Base-by-base conservation (phyloP, 2,329 filamentous ascomycete species). In the Colletotrichum cuscutae region DNA sequence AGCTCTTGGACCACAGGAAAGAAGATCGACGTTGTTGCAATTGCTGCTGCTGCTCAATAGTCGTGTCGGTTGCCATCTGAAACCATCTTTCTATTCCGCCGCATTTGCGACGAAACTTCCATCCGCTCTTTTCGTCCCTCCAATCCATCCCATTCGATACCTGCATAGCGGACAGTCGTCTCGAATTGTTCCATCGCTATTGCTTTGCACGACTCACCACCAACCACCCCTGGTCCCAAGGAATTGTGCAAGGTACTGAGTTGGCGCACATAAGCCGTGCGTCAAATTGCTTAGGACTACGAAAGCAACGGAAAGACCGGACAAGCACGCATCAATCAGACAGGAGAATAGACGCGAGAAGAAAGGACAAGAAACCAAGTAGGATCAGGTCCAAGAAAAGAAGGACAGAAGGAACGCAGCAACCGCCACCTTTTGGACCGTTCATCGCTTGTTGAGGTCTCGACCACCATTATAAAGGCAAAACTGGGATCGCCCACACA, bases 231-330 rank as follows among this genome's bases (percentile, higher is more conserved):
- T 65, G 54, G 70, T 65, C 56, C 66, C 60, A 60, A 60, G 42
- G 22, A 49, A 53, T 72, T 49, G 66, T 65, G 59, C 70, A 70
- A 37, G 60, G 46, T 70, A 22, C 68, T 49, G 35, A 56, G 26
- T 58, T n/a, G 65, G 13, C 59, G 67, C 70, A 46, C 70, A 65
- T 52, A 52, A 37, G 49, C 70, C 66, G 70, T 72, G 66, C 70
- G 60, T 46, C 22, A 35, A 6, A 12, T 67, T 72, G 70, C 66
- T 57, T 37, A 52, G 61, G 66, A 49, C 60, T 63, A 35, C 63
- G 49, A 28, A 60, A 68, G 32, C 59, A 30, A 57, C 59, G 22
- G 28, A 35, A 15, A 56, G 28, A 53, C 4, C 42, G n/a, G 42
- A 22, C 19, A 22, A 49, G 42, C 19, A 49, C 42, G 42, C 26